Base-by-base conservation (phyloP, 1,139 yeast species). In the Saccharomyces pastorianus region DNA sequence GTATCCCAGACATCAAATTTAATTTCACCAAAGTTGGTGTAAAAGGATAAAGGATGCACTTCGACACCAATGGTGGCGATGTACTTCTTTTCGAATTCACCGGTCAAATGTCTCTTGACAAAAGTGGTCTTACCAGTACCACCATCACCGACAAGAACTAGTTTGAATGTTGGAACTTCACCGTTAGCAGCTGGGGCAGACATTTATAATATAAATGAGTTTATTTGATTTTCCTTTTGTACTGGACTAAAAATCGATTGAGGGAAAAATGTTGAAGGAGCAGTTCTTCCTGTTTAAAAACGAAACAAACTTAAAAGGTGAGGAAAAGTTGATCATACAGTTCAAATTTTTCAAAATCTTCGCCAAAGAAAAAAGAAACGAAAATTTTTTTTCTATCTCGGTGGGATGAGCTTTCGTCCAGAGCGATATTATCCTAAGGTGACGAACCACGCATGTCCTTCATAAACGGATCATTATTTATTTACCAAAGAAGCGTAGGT, bases 71-170 rank as follows among this genome's bases (percentile, higher is more conserved):
- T 88, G 58, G 99, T 95, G 73, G 99, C 99, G 75, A 88, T 89
- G 81, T 95, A 95, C 78, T 91, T 91, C 81, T 95, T 95, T 79
- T 95, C 99, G 74, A 95, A 95, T 77, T 95, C 99, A 80, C 99
- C 99, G 63, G 99, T 93, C 77, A 91, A 85, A 78, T 95, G 99
- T 82, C 99, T 91, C 84, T 93, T 95, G 77, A 95, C 99, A 69
- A 95, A 95, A 60, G 99, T 95, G 81, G 99, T 95, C 85, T 93
- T 91, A 80, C 98, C 98, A 76, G 99, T 93, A 85, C 99, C 99
- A 83, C 99, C 99, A 74, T 93, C 99, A 76, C 99, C 99, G 76
- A 93, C 98, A 71, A 93, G 85, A 70, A 86, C 99, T 75, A 95
- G 85, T 82, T 95, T 95, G 78, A 95, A 93, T 64, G 96, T 88